Evolutionary conservation across 768 basidiomycete genomes (phyloP).

Genomic region (Megacollybia marginata): DNA sequence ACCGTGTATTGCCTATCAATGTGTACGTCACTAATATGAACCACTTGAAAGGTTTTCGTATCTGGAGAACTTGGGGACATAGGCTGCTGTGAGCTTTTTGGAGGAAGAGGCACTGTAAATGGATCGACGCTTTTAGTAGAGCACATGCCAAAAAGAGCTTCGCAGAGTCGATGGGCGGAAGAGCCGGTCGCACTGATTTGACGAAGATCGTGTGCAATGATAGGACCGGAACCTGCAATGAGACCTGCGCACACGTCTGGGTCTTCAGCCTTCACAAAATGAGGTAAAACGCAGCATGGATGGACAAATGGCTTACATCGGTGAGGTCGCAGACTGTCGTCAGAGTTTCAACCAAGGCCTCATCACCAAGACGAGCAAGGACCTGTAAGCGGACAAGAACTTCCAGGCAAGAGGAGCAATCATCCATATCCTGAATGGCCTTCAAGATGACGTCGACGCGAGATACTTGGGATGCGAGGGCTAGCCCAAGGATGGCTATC

Average conservation of each 20-base stretch:
- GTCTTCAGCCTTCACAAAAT: constrained; percentile 34
- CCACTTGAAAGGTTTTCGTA: constrained; percentile 44
- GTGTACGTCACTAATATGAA: constrained; percentile 59
- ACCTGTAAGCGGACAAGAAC: constrained; percentile 38
- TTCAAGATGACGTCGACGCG: too few species aligned
- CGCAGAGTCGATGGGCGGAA: constrained; percentile 49
- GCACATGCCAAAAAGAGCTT: constrained; percentile 48
- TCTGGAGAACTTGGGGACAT: constrained; percentile 26
- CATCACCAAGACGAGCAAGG: constrained; percentile 42
- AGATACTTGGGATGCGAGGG: too few species aligned
- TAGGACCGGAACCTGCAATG: constrained; percentile 43
- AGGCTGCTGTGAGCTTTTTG: constrained; percentile 24
- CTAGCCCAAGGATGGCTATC: too few species aligned
- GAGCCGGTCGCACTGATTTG: constrained; percentile 36
- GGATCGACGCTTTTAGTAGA: constrained; percentile 36
- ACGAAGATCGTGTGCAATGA: constrained; percentile 50
- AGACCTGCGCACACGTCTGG: constrained; percentile 52
- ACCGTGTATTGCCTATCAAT: constrained; percentile 52
- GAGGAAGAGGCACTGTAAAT: constrained; percentile 37
- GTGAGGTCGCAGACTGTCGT: constrained; percentile 36
- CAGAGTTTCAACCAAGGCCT: constrained; percentile 34
- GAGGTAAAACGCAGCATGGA: neutral
- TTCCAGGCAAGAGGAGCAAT: constrained; percentile 47
- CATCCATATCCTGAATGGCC: constrained; percentile 3
- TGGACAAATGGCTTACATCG: constrained; percentile 19